These are phyloP conservation scores for Boletus pseudo-olivaceus DNA, from an alignment of 768 basidiomycete genomes.

Conservation along the genomic window DNA sequence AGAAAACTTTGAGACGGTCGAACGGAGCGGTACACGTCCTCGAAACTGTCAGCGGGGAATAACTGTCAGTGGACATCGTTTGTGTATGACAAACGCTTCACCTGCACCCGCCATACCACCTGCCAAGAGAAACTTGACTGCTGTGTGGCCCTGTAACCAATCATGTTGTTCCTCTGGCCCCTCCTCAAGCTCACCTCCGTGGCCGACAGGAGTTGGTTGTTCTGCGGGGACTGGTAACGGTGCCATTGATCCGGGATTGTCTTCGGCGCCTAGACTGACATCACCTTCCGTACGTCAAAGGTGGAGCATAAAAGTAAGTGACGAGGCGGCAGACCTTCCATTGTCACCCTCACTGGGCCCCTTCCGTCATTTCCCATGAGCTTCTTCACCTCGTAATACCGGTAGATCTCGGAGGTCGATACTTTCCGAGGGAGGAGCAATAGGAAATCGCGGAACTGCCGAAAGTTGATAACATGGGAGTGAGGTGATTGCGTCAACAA, in stretches of 20 bases:
- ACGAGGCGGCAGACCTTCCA: constrained; percentile 65
- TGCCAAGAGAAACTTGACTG: constrained; percentile 87
- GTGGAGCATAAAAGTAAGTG: constrained; percentile 14
- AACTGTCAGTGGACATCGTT: constrained; percentile 2
- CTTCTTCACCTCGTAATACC: constrained; percentile 69
- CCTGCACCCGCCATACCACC: constrained; percentile 95
- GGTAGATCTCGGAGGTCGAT: constrained; percentile 82
- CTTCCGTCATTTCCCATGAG: constrained; percentile 72
- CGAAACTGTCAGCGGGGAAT: constrained; percentile 59
- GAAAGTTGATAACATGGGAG: constrained; percentile 70
- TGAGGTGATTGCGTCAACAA: constrained; percentile 71
- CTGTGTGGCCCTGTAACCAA: constrained; percentile 64
- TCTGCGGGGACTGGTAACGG: constrained; percentile 11
- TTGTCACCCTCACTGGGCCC: constrained; percentile 76
- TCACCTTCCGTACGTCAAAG: constrained; percentile 53
- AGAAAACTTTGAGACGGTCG: constrained; percentile 92
- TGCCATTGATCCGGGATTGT: constrained; percentile 46
- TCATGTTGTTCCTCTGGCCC: constrained; percentile 59
- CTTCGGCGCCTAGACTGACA: constrained; percentile 74
- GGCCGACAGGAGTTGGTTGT: constrained; percentile 21
- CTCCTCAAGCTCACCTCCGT: constrained; percentile 45
- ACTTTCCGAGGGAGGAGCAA: constrained; percentile 79
- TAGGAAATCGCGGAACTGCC: constrained; percentile 87
- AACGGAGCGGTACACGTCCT: constrained; percentile 96
- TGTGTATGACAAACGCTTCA: constrained; percentile 35